Base-by-base conservation (phyloP, 1,284 basidiomycete genomes). In the Melampsora larici-populina region DNA sequence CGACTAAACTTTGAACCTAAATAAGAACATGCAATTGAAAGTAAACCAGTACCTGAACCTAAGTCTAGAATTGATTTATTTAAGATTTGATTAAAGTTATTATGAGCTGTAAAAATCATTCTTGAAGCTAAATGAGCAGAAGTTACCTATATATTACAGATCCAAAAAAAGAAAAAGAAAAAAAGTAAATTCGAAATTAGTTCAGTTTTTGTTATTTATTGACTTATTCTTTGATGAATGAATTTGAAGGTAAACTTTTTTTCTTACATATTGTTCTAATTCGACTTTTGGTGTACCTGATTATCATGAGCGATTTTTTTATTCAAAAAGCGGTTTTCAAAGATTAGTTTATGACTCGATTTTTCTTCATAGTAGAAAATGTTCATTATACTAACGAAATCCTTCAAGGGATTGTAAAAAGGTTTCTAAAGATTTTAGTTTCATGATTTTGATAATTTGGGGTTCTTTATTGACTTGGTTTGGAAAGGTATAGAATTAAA, bases 91-190 rank as follows among this genome's bases (percentile, higher is more conserved):
- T 69, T n/a, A 65, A 60, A 76, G 7, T 33, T 36, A n/a, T 65
- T 43, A 29, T 76, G 55, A 60, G 74, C 65, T 0, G 66, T 76
- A 58, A 76, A 76, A 17, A 76, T 68, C 51, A 68, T 69, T 40
- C 58, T 49, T 6, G 74, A 68, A 24, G 74, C 74, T 24, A 76
- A 55, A 69, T 69, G 66, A 29, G 74, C 66, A n/a, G 74, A 69
- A 7, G 74, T 76, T 8, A 76, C 66, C 74, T 75, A n/a, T 63
- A 31, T 60, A 29, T 9, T 31, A 17, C 8, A 13, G 21, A 70
- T 18, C 7, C 15, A 3, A 29, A 70, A 9, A 49, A 17, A 49
- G 31, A 51, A 55, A 49, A 17, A 1, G 21, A 48, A 31, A 29
- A 55, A 36, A 21, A n/a, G 21, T 60, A 58, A 9, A 33, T 55